Conservation (phyloP, 2,329 filamentous ascomycete genomes). For the Xylariaceae sp. region DNA sequence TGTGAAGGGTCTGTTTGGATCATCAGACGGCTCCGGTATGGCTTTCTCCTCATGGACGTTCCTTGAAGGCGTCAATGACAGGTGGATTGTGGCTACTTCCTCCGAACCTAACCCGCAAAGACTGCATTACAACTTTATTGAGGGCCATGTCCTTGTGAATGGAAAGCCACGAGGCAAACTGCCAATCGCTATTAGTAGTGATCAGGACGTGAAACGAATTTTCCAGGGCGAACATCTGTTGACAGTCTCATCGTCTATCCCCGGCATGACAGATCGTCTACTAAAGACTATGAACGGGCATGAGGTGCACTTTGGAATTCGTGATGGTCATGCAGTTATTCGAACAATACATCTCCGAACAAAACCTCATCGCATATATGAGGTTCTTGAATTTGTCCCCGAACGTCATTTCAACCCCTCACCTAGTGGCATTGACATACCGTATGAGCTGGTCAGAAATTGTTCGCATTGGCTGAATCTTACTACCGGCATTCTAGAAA, state of each 20-base stretch:
- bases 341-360: conserved; percentile 28
- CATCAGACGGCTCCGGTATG: conserved; percentile 12
- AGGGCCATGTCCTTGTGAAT: conserved; percentile 38
- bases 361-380: neutral
- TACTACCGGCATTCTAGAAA: conserved; percentile 40
- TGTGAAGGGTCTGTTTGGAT: conserved; percentile 40
- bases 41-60: conserved; percentile 34
- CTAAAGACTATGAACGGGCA: conserved; percentile 35
- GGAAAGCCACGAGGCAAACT: conserved; percentile 42
- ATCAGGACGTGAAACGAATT: conserved; percentile 42
- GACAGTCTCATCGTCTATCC: conserved; percentile 49
- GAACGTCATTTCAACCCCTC: conserved; percentile 25
- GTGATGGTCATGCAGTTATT: conserved; percentile 40
- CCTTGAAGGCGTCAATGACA: conserved; percentile 19
- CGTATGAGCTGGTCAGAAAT: conserved; percentile 44
- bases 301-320: conserved; percentile 55
- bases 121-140: conserved; percentile 35
- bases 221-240: conserved; percentile 53
- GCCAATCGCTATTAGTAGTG: conserved; percentile 48
- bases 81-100: conserved; percentile 21
- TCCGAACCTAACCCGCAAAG: conserved; percentile 13
- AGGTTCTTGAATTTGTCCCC: conserved; percentile 35
- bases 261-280: conserved; percentile 50
- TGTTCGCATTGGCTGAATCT: conserved; percentile 63
- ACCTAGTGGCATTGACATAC: conserved; percentile 44